Percentiles rank a stretch among this genome's conserved stretches.
Evolutionary conservation across 306 rosid species (phyloP).

Genomic region (Vicia faba): DNA sequence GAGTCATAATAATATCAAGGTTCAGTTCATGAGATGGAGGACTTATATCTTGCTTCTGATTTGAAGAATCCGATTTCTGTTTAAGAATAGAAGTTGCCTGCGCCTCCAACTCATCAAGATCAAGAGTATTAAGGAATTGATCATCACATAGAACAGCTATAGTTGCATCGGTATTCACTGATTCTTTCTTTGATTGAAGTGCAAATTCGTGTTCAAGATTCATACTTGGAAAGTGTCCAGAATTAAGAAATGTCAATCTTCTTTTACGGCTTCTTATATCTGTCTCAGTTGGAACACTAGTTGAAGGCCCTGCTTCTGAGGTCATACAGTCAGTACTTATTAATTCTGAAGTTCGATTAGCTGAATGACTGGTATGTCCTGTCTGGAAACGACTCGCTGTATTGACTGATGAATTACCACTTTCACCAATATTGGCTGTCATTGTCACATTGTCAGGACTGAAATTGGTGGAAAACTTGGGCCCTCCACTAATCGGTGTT

Average conservation of each 20-base stretch:
- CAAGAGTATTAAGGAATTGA: slow-evolving; percentile 63
- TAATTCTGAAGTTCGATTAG: slow-evolving; percentile 40
- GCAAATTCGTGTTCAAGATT: slow-evolving; percentile 69
- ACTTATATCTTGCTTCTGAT: slow-evolving; percentile 42
- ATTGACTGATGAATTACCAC: slow-evolving; percentile 50
- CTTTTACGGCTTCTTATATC: slow-evolving; percentile 53
- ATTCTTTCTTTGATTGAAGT: slow-evolving; percentile 48
- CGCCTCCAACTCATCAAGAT: slow-evolving; percentile 81
- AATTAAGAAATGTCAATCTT: slow-evolving; percentile 51
- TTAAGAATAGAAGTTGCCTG: slow-evolving; percentile 72
- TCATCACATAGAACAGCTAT: slow-evolving; percentile 61
- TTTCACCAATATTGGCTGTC: slow-evolving; percentile 46
- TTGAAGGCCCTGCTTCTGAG: slow-evolving; percentile 48
- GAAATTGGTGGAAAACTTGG: slow-evolving; percentile 36
- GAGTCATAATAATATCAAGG: slow-evolving; percentile 44
- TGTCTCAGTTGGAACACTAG: slow-evolving; percentile 36
- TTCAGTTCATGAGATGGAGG: slow-evolving; percentile 42
- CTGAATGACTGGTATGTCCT: slow-evolving; percentile 43
- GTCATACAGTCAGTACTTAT: slow-evolving; percentile 35
- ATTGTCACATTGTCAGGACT: slow-evolving; percentile 52
- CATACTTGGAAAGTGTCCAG: slow-evolving; percentile 54
- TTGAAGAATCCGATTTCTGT: slow-evolving; percentile 52
- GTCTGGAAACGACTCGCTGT: slow-evolving; percentile 41
- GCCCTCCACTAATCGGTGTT: slow-evolving; percentile 56
- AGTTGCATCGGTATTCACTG: slow-evolving; percentile 35